Base-by-base conservation (phyloP, 371 early-diverging fungal species). In the Apophysomyces ossiformis region DNA sequence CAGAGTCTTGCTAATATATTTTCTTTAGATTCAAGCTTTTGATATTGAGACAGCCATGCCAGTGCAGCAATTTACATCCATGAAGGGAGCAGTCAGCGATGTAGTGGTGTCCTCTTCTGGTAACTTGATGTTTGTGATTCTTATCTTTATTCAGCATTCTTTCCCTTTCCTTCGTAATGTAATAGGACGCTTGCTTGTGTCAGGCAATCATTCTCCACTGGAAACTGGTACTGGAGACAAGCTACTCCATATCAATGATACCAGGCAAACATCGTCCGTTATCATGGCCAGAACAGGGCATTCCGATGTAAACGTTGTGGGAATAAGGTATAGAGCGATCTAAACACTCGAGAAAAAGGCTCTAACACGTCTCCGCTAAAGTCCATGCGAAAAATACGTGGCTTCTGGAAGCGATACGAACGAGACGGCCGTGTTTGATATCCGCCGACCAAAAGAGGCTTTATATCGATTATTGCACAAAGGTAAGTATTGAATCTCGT, bases 301-400 rank as follows among this genome's bases (percentile, higher is more conserved):
- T 66, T n/a, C 61, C 0, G 81, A 81, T 63, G 81, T 81, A 1
- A 81, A 81, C 41, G 38, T 76, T 7, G 81, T 78, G 15, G 63
- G 73, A 2, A 69, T 78, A 45, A 77, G 76, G 76, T 72, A 72
- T 41, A 18, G n/a, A 1, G 5, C 41, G 8, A 9, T 21, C 16
- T 58, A 21, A 9, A 2, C 15, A 13, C 12, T 50, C 7, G 21
- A 44, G 32, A n/a, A 18, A 26, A 4, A 35, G 44, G 47, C 37
- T n/a, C 37, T 38, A 37, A 38, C 7, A n/a, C 12, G 18, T 11
- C 16, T 11, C 13, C 3, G 7, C 32, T 50, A 39, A 63, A 81
- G 81, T 62, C 75, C 76, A 12, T 81, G 81, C 35, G 78, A 75
- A 50, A 47, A 43, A 1, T 81, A 70, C 67, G 69, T 78, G 15